A percentile compares a stretch with the other conserved stretches of the same genome.
These are phyloP conservation scores for Vigna radiata DNA, from an alignment of 306 rosid species.

Conservation along the genomic window DNA sequence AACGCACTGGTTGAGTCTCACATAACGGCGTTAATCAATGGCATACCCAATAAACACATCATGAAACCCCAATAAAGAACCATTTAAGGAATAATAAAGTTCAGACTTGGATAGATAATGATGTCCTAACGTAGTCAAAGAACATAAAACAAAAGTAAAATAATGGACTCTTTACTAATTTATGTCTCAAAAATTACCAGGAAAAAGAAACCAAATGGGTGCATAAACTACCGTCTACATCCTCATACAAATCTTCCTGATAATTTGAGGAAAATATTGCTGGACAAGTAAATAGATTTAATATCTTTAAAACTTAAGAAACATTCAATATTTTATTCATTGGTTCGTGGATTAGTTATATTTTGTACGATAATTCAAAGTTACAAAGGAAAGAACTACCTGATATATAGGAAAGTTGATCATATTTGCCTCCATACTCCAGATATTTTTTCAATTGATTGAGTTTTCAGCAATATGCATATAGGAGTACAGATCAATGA, in stretches of 20 bases:
- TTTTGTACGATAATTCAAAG: not conserved
- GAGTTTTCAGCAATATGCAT: constrained; percentile 12
- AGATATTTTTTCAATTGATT: constrained; percentile 4
- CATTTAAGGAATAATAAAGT: constrained; percentile 2
- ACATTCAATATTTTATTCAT: not conserved
- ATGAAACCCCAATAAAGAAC: not conserved
- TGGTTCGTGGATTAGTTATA: not conserved
- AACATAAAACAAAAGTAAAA: not conserved
- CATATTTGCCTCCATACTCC: constrained; percentile 24
- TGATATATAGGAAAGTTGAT: not conserved
- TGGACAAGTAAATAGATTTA: not conserved
- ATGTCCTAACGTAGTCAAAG: not conserved
- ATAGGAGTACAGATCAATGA: not conserved
- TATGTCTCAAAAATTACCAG: not conserved
- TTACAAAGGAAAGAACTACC: not conserved
- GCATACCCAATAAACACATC: not conserved
- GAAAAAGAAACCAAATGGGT: not conserved
- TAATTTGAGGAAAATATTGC: not conserved
- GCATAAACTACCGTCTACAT: not conserved
- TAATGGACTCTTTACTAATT: not conserved
- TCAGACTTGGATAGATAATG: constrained; percentile 12
- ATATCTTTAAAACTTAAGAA: not conserved
- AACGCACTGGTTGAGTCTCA: not conserved
- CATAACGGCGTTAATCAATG: constrained; percentile 25
- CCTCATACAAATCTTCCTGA: not conserved